Evolutionary conservation across 2,329 filamentous ascomycete genomes (phyloP).

Genomic region (Fusarium sp.): DNA sequence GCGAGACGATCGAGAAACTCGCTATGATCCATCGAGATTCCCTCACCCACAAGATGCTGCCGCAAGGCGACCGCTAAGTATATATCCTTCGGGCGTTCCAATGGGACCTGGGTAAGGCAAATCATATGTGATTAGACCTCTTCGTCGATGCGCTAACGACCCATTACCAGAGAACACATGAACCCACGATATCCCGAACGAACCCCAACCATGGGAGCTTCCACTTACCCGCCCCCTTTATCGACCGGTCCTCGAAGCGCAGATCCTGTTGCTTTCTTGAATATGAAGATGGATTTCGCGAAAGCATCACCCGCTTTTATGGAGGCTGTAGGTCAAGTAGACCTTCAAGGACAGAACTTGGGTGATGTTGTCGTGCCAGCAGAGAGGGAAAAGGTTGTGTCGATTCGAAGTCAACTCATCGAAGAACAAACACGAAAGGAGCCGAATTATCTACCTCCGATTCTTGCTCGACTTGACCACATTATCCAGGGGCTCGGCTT

Average conservation of each 20-base stretch:
- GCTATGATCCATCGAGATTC: slow-evolving; percentile 68
- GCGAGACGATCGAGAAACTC: slow-evolving; percentile 77
- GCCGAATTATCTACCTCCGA: slow-evolving; percentile 75
- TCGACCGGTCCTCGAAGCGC: slow-evolving; percentile 59
- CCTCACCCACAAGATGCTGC: slow-evolving; percentile 62
- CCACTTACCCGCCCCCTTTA: slow-evolving; percentile 63
- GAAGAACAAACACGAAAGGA: slow-evolving; percentile 72
- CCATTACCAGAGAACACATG: slow-evolving; percentile 65
- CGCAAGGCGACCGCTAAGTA: slow-evolving; percentile 65
- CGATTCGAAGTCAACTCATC: slow-evolving; percentile 67
- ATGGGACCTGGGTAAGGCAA: slow-evolving; percentile 64
- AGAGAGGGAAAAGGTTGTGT: slow-evolving; percentile 68
- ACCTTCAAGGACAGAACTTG: slow-evolving; percentile 65
- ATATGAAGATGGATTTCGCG: slow-evolving; percentile 70
- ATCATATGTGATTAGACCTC: slow-evolving; percentile 60
- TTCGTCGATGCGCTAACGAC: slow-evolving; percentile 67
- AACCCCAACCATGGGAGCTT: slow-evolving; percentile 64
- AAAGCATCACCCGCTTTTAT: slow-evolving; percentile 70
- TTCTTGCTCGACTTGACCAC: slow-evolving; percentile 70
- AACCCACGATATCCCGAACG: slow-evolving; percentile 67
- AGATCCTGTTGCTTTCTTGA: slow-evolving; percentile 72
- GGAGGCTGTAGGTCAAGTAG: slow-evolving; percentile 67
- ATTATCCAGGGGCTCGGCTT: slow-evolving; percentile 71
- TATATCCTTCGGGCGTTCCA: slow-evolving; percentile 64
- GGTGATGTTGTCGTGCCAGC: slow-evolving; percentile 66